phyloP scores from a whole-genome alignment of 306 rosid species.

The Dryas drummondii region DNA sequence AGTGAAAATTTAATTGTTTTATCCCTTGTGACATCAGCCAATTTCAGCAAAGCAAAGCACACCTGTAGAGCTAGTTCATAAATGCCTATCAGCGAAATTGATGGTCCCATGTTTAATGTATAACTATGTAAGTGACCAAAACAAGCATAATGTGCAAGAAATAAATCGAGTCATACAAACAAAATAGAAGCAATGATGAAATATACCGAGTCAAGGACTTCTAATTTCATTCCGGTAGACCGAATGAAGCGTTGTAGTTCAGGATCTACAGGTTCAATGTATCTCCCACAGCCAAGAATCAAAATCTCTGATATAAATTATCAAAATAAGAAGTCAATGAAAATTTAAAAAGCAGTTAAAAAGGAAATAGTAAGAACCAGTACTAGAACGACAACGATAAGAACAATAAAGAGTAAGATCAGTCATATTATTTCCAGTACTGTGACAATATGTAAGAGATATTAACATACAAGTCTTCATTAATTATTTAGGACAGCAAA shows the following conservation, averaged over 20 bases:
- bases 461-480: background rate
- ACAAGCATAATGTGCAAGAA: background rate
- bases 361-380: background rate
- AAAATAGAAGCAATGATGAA: background rate
- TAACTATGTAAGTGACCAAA: background rate
- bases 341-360: slow-evolving; percentile 14
- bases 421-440: background rate
- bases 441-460: background rate
- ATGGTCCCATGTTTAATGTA: background rate
- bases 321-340: slow-evolving; percentile 9
- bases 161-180: background rate
- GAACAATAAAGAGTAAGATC: background rate
- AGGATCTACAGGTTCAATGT: slow-evolving; percentile 68
- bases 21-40: background rate
- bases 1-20: background rate
- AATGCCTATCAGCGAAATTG: background rate
- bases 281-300: slow-evolving; percentile 81
- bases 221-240: slow-evolving; percentile 85
- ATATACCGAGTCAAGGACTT: slow-evolving; percentile 76
- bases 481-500: no score
- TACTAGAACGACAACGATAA: background rate
- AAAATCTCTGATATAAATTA: slow-evolving; percentile 69
- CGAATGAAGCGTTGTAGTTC: slow-evolving; percentile 57
- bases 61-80: background rate
- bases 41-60: background rate